phyloP scores from a whole-genome alignment of 495 filamentous ascomycete genomes.

The Aspergillus kassunensis region DNA sequence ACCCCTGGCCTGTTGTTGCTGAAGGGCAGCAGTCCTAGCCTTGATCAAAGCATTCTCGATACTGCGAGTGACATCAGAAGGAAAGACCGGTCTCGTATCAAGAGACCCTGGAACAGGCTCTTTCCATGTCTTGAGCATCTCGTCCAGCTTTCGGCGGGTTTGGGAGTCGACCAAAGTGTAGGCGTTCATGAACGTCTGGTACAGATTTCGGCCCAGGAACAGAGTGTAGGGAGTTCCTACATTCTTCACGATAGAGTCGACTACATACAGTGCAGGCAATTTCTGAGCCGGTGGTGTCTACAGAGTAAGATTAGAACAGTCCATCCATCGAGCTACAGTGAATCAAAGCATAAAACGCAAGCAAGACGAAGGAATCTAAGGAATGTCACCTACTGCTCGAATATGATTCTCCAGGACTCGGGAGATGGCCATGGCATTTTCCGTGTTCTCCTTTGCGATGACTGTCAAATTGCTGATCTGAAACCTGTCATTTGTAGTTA shows the following conservation, averaged over 20 bases:
- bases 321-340: constrained; percentile 25
- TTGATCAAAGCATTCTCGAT: constrained; percentile 95
- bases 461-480: constrained; percentile 95
- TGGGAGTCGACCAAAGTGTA: constrained; percentile 79
- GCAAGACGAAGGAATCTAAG: constrained; percentile 2
- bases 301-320: constrained; percentile 36
- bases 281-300: constrained; percentile 84
- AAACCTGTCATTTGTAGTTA: constrained; percentile 80
- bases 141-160: constrained; percentile 86
- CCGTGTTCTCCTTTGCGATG: constrained; percentile 94
- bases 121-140: constrained; percentile 98
- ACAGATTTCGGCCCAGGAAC: constrained; percentile 87
- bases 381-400: constrained; percentile 67
- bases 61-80: constrained; percentile 72
- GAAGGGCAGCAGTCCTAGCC: constrained; percentile 69
- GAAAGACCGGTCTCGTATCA: constrained; percentile 84
- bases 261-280: constrained; percentile 91
- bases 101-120: constrained; percentile 89
- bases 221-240: constrained; percentile 95
- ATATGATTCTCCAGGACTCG: constrained; percentile 88
- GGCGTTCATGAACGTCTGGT: constrained; percentile 91
- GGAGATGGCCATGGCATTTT: constrained; percentile 88
- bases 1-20: constrained; percentile 63
- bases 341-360: constrained; percentile 3
- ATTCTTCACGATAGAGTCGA: constrained; percentile 98